Conservation (phyloP, 768 basidiomycete genomes). For the Kwoniella dejecticola region DNA sequence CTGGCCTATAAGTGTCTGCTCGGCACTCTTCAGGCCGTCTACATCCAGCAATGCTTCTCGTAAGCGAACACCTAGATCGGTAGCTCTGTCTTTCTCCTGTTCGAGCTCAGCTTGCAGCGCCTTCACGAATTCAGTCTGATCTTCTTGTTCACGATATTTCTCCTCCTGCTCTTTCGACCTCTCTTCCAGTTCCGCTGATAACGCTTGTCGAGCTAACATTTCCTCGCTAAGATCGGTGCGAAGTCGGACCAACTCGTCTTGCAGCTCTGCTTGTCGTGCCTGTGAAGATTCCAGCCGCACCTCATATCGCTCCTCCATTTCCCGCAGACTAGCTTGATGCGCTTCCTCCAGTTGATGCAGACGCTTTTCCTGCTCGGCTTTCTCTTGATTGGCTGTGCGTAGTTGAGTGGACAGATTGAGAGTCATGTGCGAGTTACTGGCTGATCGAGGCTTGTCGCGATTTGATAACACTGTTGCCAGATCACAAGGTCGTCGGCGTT, state of each 20-base stretch:
- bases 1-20: slow-evolving; percentile 59
- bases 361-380: slow-evolving; percentile 62
- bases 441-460: slow-evolving; percentile 7
- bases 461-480: background rate
- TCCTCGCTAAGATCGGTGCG: slow-evolving; percentile 45
- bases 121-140: slow-evolving; percentile 34
- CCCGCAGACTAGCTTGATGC: slow-evolving; percentile 18
- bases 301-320: slow-evolving; percentile 27
- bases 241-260: slow-evolving; percentile 43
- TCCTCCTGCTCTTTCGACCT: slow-evolving; percentile 35
- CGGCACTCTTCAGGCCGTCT: slow-evolving; percentile 59
- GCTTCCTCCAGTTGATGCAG: slow-evolving; percentile 64
- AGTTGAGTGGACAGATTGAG: slow-evolving; percentile 59
- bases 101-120: slow-evolving; percentile 41
- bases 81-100: slow-evolving; percentile 59
- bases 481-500: background rate
- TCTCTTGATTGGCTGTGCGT: slow-evolving; percentile 63
- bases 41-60: slow-evolving; percentile 49
- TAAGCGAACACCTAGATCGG: slow-evolving; percentile 47
- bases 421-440: slow-evolving; percentile 7
- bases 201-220: slow-evolving; percentile 41
- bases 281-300: slow-evolving; percentile 26
- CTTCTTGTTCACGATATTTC: slow-evolving; percentile 30
- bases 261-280: slow-evolving; percentile 38
- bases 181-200: slow-evolving; percentile 43